Evolutionary conservation across 805 yeast species (phyloP).

Genomic region (Metschnikowia vanudenii): DNA sequence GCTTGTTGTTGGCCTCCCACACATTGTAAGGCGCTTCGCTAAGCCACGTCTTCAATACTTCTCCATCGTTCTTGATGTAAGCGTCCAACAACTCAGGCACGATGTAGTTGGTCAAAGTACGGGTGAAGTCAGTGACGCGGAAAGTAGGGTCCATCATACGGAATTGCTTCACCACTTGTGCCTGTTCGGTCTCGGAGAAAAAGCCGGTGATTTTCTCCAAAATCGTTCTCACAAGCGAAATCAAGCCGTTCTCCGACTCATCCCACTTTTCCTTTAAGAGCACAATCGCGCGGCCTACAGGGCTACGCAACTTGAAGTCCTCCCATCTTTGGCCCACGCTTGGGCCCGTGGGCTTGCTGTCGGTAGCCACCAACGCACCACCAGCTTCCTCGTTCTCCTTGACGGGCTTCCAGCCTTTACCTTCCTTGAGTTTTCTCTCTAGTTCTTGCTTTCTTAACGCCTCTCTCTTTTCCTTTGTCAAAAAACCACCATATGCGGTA

Average conservation of each 20-base stretch:
- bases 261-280: constrained; percentile 75
- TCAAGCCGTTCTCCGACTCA: constrained; percentile 89
- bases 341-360: constrained; percentile 71
- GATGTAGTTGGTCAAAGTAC: constrained; percentile 84
- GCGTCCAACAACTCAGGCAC: constrained; percentile 96
- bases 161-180: constrained; percentile 84
- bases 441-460: constrained; percentile 53
- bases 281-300: constrained; percentile 63
- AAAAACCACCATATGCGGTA: constrained; percentile 88
- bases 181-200: constrained; percentile 95
- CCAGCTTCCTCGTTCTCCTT: constrained; percentile 83
- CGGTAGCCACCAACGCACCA: constrained; percentile 75
- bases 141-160: constrained; percentile 88
- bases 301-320: constrained; percentile 62
- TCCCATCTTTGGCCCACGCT: constrained; percentile 64
- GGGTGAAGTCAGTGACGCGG: constrained; percentile 72
- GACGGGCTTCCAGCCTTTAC: constrained; percentile 63
- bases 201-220: constrained; percentile 79
- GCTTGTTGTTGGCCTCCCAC: constrained; percentile 90
- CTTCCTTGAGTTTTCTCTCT: constrained; percentile 56
- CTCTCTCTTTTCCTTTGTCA: constrained; percentile 78
- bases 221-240: constrained; percentile 76
- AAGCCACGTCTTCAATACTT: constrained; percentile 82
- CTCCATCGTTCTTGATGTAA: constrained; percentile 86
- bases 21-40: constrained; percentile 96